Base-by-base conservation (phyloP, 129 eudicot species). In the Saposhnikovia divaricata region DNA sequence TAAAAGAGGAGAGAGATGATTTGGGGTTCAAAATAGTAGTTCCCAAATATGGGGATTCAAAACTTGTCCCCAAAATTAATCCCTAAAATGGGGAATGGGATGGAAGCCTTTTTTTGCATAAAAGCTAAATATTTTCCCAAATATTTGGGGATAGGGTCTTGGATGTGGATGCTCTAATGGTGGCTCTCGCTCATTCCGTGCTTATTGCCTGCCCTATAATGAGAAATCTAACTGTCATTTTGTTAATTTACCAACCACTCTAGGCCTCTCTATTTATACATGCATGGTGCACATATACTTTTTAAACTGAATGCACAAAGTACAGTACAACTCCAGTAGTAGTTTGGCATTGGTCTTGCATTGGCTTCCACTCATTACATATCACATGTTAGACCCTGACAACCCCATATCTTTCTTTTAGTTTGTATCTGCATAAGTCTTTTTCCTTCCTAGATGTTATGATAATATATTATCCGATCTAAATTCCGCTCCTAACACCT, bases 361-460 rank as follows among this genome's bases (percentile, higher is more conserved):
- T 59, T 59, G 68, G 5, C 14, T 15, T n/a, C 68, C 68, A 59
- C 34, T 66, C 72, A 31, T 21, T 3, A 31, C 72, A 66, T 66
- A 66, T 66, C 72, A 66, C 72, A 66, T 66, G 72, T 18, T 27
- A 66, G 9, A 27, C 72, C 15, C 72, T 31, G 72, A 72, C 45
- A 72, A 18, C 27, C 75, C 75, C 27, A 40, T 37, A 40, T 72
- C 75, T 40, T 72, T 72, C 14, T 37, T 72, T 70, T 71, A 71
- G n/a, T 16, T 65, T 69, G 23, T 37, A 31, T 34, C 47, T 39
- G 25, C 25, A 5, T 25, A 39, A 6, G 25, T 71, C 11, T 38
- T 39, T 38, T 70, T 38, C 0, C 11, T 15, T 4, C 42, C 12
- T 6, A 18, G 5, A 51, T 18, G 1, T 3, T 50, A 50, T 0